phyloP scores from a whole-genome alignment of 148 eudicot species.

The Silene conica region DNA sequence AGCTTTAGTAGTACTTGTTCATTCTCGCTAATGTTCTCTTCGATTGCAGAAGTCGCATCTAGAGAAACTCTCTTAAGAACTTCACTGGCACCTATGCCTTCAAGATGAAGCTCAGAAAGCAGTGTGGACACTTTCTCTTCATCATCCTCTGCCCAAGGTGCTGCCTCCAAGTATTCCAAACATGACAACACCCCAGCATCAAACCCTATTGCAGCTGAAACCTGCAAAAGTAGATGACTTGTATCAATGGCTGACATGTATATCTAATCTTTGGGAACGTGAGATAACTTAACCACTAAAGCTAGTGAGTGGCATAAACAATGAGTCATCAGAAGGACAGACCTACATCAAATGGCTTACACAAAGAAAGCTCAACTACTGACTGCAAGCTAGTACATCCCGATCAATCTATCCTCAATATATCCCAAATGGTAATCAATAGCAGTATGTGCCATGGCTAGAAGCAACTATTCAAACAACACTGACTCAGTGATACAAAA shows the following conservation, averaged over 20 bases:
- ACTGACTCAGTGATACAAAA: neutral
- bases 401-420: neutral
- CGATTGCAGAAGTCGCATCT: conserved; percentile 39
- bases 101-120: conserved; percentile 71
- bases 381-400: neutral
- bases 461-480: neutral
- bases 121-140: conserved; percentile 82
- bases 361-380: neutral
- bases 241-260: neutral
- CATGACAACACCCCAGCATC: conserved; percentile 90
- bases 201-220: conserved; percentile 91
- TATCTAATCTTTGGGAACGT: neutral
- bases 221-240: conserved; percentile 33
- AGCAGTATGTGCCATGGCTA: neutral
- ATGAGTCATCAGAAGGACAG: too few relatives aligned
- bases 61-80: conserved; percentile 81
- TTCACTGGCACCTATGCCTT: conserved; percentile 69
- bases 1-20: conserved; percentile 82
- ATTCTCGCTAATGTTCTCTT: conserved; percentile 36
- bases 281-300: too few relatives aligned
- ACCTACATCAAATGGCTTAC: neutral
- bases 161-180: conserved; percentile 95
- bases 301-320: neutral
- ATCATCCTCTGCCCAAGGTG: conserved; percentile 98
- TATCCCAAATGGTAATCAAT: neutral